Percentiles rank a stretch among this genome's conserved stretches.
Conservation (phyloP, 305 asterid species). For the Plantago coronopus region DNA sequence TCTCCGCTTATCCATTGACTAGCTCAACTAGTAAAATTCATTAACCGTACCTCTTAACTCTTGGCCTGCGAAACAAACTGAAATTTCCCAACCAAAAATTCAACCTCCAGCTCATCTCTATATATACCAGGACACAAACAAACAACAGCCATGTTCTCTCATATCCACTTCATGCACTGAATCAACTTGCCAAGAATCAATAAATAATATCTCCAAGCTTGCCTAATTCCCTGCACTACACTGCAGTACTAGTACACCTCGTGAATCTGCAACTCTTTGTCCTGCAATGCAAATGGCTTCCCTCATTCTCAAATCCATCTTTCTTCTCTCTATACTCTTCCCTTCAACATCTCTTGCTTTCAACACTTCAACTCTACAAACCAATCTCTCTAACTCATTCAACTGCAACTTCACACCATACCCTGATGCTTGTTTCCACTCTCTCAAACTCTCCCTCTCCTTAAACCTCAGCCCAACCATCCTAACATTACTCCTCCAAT, state of each 20-base stretch:
- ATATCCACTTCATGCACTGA: neutral
- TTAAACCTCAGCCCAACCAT: conserved; percentile 47
- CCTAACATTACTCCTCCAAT: conserved; percentile 44
- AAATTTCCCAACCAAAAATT: neutral
- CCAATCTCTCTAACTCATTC: conserved; percentile 29
- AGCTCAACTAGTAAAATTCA: too few relatives aligned
- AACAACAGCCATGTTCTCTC: neutral
- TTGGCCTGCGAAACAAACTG: too few relatives aligned
- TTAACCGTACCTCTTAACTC: too few relatives aligned
- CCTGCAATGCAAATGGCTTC: conserved; percentile 25
- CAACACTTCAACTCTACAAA: conserved; percentile 16
- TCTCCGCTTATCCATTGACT: too few relatives aligned
- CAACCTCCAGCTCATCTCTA: neutral
- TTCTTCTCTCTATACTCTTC: conserved; percentile 26
- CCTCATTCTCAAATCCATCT: conserved; percentile 13
- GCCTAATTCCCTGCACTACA: too few relatives aligned
- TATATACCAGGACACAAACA: neutral
- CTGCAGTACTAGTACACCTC: neutral
- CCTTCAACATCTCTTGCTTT: conserved; percentile 30
- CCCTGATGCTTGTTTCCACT: conserved; percentile 53
- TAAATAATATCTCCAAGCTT: too few relatives aligned
- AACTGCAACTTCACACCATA: conserved; percentile 66
- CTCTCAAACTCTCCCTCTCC: conserved; percentile 58
- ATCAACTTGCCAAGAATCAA: neutral
- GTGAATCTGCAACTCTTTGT: neutral